Evolutionary conservation across 1,284 basidiomycete genomes (phyloP), one percentile per base, ranked within the genome.

Genomic region (Ganoderma sinense): DNA sequence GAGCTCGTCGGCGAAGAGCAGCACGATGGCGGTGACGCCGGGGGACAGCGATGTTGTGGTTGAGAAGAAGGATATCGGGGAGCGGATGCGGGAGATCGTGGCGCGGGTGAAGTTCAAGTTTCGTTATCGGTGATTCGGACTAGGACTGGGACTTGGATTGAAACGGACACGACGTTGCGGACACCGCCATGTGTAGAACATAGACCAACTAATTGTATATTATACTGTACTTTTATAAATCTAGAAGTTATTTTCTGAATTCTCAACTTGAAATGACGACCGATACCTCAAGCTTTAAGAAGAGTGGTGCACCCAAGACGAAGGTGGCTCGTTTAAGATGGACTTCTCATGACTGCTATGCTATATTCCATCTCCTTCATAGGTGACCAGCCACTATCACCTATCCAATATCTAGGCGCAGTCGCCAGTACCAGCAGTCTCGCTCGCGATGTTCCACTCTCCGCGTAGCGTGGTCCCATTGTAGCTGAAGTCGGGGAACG

Each of bases 21-120:
- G 53, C 11, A 51, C 61, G 3, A 29, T 63, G 10, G 60, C 61
- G 18, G 29, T 31, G 14, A 67, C 61, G 26, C 66, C 66, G 4
- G 53, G 45, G 14, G 66, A 53, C 13, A 67, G 66, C 31, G 66
- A 67, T 7, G 51, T 29, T 16, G 56, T 11, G 29, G 7, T n/a
- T 1, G 62, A 40, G 36, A 64, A 60, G 62, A 60, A 48, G 67
- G 55, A 51, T 14, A 48, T 68, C 10, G 62, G 56, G 18, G 43
- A 53, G 10, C 53, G 55, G 59, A 61, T 61, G 59, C 26, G 39
- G 23, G 39, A 26, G n/a, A 40, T 61, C 59, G 40, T 61, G 59
- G 4, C 23, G 26, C 23, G 39, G 23, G 59, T 41, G 11, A 61
- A 10, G 59, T 26, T 26, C 11, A 61, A 61, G 59, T 41, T 61